Conservation (phyloP, 345 rosid genomes). For the Eucalyptus curtisii region DNA sequence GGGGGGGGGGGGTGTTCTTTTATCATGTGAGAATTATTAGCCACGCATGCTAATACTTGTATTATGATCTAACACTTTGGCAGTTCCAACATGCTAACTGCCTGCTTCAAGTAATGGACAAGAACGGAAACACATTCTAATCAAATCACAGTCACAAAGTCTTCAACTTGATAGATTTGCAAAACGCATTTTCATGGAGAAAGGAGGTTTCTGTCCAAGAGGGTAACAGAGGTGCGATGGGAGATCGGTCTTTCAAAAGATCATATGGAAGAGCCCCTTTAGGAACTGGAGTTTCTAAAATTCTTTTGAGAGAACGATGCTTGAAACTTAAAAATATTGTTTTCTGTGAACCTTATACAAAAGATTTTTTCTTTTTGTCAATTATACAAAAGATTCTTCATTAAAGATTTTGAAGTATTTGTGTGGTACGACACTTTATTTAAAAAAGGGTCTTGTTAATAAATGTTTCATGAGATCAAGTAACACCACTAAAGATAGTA, state of each 20-base stretch:
- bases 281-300: background rate
- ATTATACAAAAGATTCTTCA: background rate
- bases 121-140: background rate
- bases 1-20: background rate
- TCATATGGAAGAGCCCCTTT: background rate
- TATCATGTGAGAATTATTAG: background rate
- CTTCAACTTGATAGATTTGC: background rate
- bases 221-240: background rate
- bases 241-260: background rate
- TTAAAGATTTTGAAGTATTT: background rate
- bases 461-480: background rate
- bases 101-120: background rate
- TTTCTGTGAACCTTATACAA: background rate
- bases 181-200: background rate
- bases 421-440: background rate
- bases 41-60: background rate
- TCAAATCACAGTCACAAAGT: background rate
- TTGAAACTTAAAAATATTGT: background rate
- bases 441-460: background rate
- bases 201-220: background rate
- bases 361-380: background rate
- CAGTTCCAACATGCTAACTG: background rate
- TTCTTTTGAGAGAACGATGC: background rate
- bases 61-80: background rate
- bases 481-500: background rate